phyloP scores from a whole-genome alignment of 2,329 filamentous ascomycete species.

The Akanthomyces lecanii region DNA sequence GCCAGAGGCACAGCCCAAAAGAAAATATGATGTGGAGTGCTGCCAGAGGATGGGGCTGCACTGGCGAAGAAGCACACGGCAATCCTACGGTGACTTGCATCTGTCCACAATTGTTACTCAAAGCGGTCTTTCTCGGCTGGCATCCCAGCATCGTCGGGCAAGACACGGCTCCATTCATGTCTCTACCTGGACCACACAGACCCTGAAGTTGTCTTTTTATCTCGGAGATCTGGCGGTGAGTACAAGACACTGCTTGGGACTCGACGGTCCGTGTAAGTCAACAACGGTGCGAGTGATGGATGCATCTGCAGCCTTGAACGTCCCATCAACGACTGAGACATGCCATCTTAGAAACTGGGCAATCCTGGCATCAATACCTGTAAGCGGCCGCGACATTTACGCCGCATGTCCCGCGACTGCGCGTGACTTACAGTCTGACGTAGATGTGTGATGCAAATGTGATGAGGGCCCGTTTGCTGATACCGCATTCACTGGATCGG shows the following conservation, averaged over 20 bases:
- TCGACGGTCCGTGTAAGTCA: slow-evolving; percentile 9
- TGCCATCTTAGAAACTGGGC: not conserved
- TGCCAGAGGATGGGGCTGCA: not conserved
- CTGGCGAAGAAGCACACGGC: not conserved
- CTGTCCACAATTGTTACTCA: not conserved
- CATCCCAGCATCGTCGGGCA: not conserved
- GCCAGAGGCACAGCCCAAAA: not conserved
- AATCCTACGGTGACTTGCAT: not conserved
- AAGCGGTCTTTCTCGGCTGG: slow-evolving; percentile 1
- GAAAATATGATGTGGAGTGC: not conserved
- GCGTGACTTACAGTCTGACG: not conserved
- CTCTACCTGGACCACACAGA: not conserved
- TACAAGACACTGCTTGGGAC: not conserved
- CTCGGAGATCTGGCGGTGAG: slow-evolving; percentile 10
- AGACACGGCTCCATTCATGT: not conserved
- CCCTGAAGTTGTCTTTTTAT: not conserved
- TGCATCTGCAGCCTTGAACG: slow-evolving; percentile 1
- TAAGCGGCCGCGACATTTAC: not conserved
- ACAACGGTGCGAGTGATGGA: not conserved
- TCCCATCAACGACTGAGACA: not conserved
- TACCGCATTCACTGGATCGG: not conserved
- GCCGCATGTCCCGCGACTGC: not conserved
- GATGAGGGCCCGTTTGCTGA: not conserved
- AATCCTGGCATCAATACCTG: not conserved
- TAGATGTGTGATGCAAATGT: not conserved